These are phyloP conservation scores for Penicillium ucsense DNA, from an alignment of 495 filamentous ascomycete genomes.

Conservation along the genomic window DNA sequence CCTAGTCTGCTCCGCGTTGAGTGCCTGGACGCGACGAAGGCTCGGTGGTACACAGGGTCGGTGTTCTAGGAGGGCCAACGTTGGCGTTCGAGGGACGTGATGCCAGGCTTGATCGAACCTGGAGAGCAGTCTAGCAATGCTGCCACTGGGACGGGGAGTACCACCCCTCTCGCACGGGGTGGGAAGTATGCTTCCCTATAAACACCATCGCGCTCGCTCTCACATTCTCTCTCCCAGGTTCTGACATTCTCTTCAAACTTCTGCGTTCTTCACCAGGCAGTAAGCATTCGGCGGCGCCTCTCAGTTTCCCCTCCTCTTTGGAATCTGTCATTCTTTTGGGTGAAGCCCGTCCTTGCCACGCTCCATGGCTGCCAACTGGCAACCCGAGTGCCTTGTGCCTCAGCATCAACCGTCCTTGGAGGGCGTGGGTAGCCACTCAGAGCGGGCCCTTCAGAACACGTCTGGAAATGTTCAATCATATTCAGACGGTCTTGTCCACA, in stretches of 20 bases:
- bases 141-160: slow-evolving; percentile 24
- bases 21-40: slow-evolving; percentile 25
- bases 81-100: slow-evolving; percentile 33
- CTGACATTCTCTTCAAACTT: slow-evolving; percentile 38
- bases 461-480: slow-evolving; percentile 42
- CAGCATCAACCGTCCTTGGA: slow-evolving; percentile 34
- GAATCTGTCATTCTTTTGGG: slow-evolving; percentile 46
- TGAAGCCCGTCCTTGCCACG: slow-evolving; percentile 35
- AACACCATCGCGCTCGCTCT: slow-evolving; percentile 41
- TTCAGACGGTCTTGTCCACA: slow-evolving; percentile 26
- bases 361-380: slow-evolving; percentile 42
- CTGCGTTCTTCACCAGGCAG: slow-evolving; percentile 37
- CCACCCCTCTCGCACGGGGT: slow-evolving; percentile 15
- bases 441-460: slow-evolving; percentile 39
- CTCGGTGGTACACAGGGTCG: slow-evolving; percentile 16
- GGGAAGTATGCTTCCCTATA: slow-evolving; percentile 38
- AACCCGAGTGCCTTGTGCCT: slow-evolving; percentile 35
- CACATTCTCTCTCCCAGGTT: slow-evolving; percentile 51
- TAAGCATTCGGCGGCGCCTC: slow-evolving; percentile 32
- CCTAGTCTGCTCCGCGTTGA: slow-evolving; percentile 19
- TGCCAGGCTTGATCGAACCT: slow-evolving; percentile 28
- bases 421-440: slow-evolving; percentile 30
- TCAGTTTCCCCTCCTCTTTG: slow-evolving; percentile 25
- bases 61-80: slow-evolving; percentile 25
- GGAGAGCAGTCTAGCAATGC: slow-evolving; percentile 23